phyloP scores from a whole-genome alignment of 139 green algal genomes.

The Choricystis sp. region DNA sequence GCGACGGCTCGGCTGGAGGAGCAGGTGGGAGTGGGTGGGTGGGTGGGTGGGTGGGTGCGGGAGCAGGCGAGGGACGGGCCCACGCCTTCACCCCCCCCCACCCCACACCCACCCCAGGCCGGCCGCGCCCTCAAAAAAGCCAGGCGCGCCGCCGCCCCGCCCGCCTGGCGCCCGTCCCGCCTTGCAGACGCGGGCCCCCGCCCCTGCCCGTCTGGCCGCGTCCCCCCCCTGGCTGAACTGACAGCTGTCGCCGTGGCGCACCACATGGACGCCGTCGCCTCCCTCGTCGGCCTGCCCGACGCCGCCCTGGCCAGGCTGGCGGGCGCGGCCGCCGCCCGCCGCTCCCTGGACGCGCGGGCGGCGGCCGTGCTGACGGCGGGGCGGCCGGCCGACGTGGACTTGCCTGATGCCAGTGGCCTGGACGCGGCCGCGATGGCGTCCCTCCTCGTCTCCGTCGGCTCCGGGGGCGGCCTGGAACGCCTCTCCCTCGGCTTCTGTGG shows the following conservation, averaged over 20 bases:
- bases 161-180: slow-evolving; percentile 23
- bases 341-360: slow-evolving; percentile 12
- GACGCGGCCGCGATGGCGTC: slow-evolving; percentile 18
- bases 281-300: slow-evolving; percentile 40
- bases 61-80: no score
- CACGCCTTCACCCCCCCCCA: no score
- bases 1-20: slow-evolving; percentile 23
- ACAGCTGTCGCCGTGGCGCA: slow-evolving; percentile 25
- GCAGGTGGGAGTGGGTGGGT: slow-evolving; percentile 9
- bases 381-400: neutral
- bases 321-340: neutral
- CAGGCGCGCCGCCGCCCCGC: neutral
- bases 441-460: neutral
- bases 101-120: no score
- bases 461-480: slow-evolving; percentile 20
- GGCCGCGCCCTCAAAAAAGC: neutral
- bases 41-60: no score
- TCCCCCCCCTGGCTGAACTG: slow-evolving; percentile 20
- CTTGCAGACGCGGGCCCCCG: slow-evolving; percentile 18
- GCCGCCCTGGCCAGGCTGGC: slow-evolving; percentile 14
- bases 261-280: slow-evolving; percentile 44
- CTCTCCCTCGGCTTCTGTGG: slow-evolving; percentile 46
- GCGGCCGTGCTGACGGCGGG: slow-evolving; percentile 27
- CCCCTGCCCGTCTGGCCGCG: neutral
- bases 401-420: slow-evolving; percentile 10